Evolutionary conservation across 805 yeast genomes (phyloP).

Genomic region (Schizosaccharomyces cryophilus): DNA sequence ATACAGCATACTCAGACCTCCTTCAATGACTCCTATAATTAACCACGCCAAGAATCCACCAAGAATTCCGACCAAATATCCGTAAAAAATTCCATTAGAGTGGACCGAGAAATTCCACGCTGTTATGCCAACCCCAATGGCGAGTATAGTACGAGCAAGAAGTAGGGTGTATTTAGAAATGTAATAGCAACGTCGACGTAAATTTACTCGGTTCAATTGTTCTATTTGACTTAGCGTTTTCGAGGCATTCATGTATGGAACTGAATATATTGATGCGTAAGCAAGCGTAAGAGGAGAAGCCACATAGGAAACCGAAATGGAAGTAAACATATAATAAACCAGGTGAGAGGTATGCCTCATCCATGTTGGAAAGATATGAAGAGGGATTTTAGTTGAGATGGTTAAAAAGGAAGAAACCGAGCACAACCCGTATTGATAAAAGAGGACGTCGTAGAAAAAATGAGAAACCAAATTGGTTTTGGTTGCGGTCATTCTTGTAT

Average conservation of each 20-base stretch:
- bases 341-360: constrained; percentile 10
- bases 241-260: constrained; percentile 14
- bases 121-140: constrained; percentile 15
- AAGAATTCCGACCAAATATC: constrained; percentile 18
- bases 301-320: constrained; percentile 17
- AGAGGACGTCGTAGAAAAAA: constrained; percentile 9
- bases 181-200: constrained; percentile 13
- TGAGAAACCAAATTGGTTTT: constrained; percentile 3
- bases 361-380: neutral
- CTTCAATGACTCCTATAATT: constrained; percentile 20
- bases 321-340: constrained; percentile 13
- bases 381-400: neutral
- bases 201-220: constrained; percentile 2
- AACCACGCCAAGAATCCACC: constrained; percentile 20
- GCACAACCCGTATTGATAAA: constrained; percentile 11
- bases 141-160: constrained; percentile 17
- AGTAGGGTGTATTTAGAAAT: constrained; percentile 17
- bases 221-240: constrained; percentile 8
- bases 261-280: constrained; percentile 15
- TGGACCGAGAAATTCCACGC: constrained; percentile 19
- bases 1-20: constrained; percentile 15
- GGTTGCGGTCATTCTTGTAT: constrained; percentile 9
- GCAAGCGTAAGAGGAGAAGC: constrained; percentile 17
- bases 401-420: constrained; percentile 15
- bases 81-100: constrained; percentile 16